These are phyloP conservation scores for Rhypophila decipiens DNA, from an alignment of 495 filamentous ascomycete genomes.

Conservation along the genomic window DNA sequence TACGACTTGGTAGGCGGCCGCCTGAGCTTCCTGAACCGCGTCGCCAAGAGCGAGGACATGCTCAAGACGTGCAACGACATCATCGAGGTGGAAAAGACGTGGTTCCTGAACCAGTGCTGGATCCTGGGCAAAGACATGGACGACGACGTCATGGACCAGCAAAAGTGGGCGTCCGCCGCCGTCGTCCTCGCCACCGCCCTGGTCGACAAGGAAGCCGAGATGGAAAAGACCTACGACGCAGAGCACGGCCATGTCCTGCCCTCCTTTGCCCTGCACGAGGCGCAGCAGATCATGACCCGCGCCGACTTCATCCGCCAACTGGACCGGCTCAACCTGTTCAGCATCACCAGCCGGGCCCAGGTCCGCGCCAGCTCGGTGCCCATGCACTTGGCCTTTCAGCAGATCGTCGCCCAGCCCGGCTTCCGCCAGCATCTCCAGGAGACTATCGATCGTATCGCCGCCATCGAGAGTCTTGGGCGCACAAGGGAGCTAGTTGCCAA, in stretches of 20 bases:
- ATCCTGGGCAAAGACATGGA: constrained; percentile 92
- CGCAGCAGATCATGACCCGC: constrained; percentile 86
- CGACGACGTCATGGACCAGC: constrained; percentile 98
- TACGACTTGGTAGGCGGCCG: constrained; percentile 84
- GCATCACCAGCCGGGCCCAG: constrained; percentile 79
- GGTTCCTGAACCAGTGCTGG: constrained; percentile 93
- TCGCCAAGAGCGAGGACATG: constrained; percentile 77
- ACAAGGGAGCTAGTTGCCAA: constrained; percentile 91
- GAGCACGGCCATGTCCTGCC: constrained; percentile 72
- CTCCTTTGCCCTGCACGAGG: constrained; percentile 72
- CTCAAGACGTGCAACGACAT: constrained; percentile 71
- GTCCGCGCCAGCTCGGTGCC: constrained; percentile 92
- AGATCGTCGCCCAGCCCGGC: constrained; percentile 63
- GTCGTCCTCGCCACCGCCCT: constrained; percentile 90
- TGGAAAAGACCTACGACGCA: constrained; percentile 54
- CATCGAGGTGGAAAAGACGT: constrained; percentile 75
- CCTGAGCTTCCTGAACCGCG: constrained; percentile 75
- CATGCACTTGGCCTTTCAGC: constrained; percentile 86
- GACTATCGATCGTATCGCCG: constrained; percentile 75
- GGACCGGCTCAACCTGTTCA: constrained; percentile 92
- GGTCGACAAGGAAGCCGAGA: constrained; percentile 70
- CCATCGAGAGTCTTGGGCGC: constrained; percentile 87
- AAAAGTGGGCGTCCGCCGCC: constrained; percentile 90
- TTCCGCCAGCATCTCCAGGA: constrained; percentile 78
- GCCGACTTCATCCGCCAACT: constrained; percentile 90